Evolutionary conservation across 192 early-diverging fungal genomes (phyloP).

Genomic region (Podila epicladia): DNA sequence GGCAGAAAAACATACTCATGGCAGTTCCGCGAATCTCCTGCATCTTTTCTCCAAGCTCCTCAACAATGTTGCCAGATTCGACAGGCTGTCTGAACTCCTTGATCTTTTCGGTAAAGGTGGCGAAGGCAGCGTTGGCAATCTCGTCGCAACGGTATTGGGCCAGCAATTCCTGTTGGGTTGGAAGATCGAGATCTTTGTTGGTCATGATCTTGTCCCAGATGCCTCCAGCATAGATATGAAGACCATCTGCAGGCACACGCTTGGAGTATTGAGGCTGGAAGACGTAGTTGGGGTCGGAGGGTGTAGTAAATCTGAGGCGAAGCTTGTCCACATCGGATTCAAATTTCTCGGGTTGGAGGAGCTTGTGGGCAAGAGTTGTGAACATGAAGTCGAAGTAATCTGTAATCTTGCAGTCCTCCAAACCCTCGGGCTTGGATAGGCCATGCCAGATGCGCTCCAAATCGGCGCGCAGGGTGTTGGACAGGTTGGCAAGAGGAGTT

Average conservation of each 20-base stretch:
- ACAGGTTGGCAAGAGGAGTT: constrained; percentile 85
- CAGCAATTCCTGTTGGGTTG: constrained; percentile 97
- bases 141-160: constrained; percentile 99
- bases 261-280: constrained; percentile 89
- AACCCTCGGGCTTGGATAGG: constrained; percentile 87
- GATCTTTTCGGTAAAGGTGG: constrained; percentile 72
- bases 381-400: constrained; percentile 96
- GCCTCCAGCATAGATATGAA: constrained; percentile 88
- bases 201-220: constrained; percentile 97
- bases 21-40: constrained; percentile 64
- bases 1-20: constrained; percentile 50
- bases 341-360: constrained; percentile 86
- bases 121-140: constrained; percentile 82
- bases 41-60: constrained; percentile 77
- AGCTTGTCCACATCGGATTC: constrained; percentile 72
- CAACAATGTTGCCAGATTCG: constrained; percentile 81
- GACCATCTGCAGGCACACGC: constrained; percentile 95
- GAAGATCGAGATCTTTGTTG: constrained; percentile 97
- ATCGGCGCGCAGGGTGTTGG: constrained; percentile 81
- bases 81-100: constrained; percentile 73
- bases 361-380: constrained; percentile 90
- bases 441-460: constrained; percentile 93
- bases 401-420: constrained; percentile 75
- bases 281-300: constrained; percentile 74
- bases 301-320: constrained; percentile 78